Percentiles rank a stretch among this genome's conserved stretches.
Conservation (phyloP, 73 alveolate species). For the Symbiodinium natans region DNA sequence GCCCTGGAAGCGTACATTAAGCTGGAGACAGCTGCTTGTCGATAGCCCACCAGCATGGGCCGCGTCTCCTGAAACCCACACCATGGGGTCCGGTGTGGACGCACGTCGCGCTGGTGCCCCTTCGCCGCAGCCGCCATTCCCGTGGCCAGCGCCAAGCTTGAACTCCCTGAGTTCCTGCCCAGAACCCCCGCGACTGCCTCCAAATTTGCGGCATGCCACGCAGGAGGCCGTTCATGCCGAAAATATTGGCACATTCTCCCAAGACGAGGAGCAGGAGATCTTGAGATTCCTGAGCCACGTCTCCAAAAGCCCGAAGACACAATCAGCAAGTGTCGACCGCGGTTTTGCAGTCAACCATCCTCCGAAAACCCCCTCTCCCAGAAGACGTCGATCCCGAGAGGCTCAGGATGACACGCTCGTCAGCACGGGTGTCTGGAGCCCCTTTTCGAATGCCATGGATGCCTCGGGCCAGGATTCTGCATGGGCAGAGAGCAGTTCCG, state of each 20-base stretch:
- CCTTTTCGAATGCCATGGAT: background rate
- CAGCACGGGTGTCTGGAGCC: background rate
- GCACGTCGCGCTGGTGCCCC: background rate
- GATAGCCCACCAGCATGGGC: conserved; percentile 88
- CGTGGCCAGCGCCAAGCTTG: background rate
- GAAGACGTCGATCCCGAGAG: conserved; percentile 11
- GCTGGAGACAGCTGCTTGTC: conserved; percentile 71
- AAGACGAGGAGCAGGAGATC: conserved; percentile 65
- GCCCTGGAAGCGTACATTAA: background rate
- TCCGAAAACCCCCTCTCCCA: conserved; percentile 48
- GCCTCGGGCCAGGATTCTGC: background rate
- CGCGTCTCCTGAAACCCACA: background rate
- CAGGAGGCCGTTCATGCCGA: background rate
- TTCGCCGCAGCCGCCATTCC: conserved; percentile 36
- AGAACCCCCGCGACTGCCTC: background rate
- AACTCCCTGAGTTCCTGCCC: background rate
- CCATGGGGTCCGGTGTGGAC: too few species aligned
- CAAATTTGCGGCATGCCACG: background rate
- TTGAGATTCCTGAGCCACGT: conserved; percentile 59
- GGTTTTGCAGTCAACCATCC: background rate
- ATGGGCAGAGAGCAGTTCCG: background rate
- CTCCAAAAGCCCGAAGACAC: background rate
- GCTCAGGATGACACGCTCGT: background rate
- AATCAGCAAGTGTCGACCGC: background rate
- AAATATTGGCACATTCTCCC: background rate